Base-by-base conservation (phyloP, 495 filamentous ascomycete genomes). In the Penicillium ucsense region DNA sequence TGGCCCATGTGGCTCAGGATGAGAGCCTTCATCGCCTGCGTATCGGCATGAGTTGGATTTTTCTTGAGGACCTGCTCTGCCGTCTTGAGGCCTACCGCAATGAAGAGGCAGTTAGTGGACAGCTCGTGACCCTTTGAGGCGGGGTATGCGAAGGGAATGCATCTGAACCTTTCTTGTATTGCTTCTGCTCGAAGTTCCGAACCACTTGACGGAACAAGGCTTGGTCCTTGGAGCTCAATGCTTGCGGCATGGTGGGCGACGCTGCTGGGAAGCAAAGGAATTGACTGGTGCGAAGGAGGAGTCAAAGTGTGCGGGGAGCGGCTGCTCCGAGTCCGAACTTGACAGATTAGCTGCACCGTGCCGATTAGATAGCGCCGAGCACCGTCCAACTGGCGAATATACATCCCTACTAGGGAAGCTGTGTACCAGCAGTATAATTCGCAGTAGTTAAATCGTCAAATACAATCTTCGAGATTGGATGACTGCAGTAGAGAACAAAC, bases 11-110 rank as follows among this genome's bases (percentile, higher is more conserved):
- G 82, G 64, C 94, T 97, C 70, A 94, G 85, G 51, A 96, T 95
- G 36, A 99, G 76, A 43, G 90, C 94, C 72, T 96, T 97, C 92
- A 99, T 97, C 33, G 92, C 94, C 68, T 92, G 83, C 9, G 92
- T 99, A 68, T 99, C 92, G 54, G 88, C 92, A 83, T 99, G 92
- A 53, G 89, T 90, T 41, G 91, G 89, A 66, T 86, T 83, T 65
- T 92, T 95, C 56, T 82, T 81, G 45, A 99, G 80, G 59, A 99
- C 90, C 70, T 95, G 89, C 58, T 98, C 87, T 52, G 89, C 88
- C 32, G 85, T 81, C 68, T 94, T 95, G 60, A 96, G 76, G 65
- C 87, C 89, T 86, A 48, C 54, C 41, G 9, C 38, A 41, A 54
- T 46, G 46, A 55, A 48, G 52, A 57, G 34, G 51, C 30, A 31